These are phyloP conservation scores for Coemansia sp. DNA, from an alignment of 192 early-diverging fungal genomes.

Conservation along the genomic window DNA sequence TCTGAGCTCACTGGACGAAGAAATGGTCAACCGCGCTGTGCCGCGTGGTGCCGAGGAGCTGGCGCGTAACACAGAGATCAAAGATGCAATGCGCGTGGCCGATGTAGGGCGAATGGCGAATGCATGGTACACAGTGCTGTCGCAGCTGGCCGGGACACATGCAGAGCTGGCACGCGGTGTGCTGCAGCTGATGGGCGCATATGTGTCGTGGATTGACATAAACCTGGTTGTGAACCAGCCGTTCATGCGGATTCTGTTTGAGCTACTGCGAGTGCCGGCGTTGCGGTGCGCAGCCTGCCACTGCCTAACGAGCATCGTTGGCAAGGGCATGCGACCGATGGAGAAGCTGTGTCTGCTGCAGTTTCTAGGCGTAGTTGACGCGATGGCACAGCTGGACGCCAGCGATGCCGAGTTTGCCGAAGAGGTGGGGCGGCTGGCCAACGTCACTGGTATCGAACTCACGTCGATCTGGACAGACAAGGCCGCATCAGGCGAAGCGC, in stretches of 20 bases:
- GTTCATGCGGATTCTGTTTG: constrained; percentile 75
- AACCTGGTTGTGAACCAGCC: constrained; percentile 81
- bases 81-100: constrained; percentile 85
- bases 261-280: constrained; percentile 60
- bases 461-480: constrained; percentile 44
- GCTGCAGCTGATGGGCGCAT: constrained; percentile 76
- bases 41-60: constrained; percentile 65
- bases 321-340: constrained; percentile 87
- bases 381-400: constrained; percentile 41
- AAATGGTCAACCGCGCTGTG: constrained; percentile 75
- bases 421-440: constrained; percentile 42
- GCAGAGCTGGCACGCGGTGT: constrained; percentile 64
- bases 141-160: constrained; percentile 54
- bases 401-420: constrained; percentile 48
- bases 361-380: constrained; percentile 53
- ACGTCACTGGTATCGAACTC: constrained; percentile 45
- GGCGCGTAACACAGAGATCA: constrained; percentile 76
- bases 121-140: constrained; percentile 75
- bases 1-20: constrained; percentile 79
- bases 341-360: constrained; percentile 90
- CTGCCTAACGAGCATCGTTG: constrained; percentile 82
- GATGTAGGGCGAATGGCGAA: constrained; percentile 71
- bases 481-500: constrained; percentile 32
- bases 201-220: constrained; percentile 97
- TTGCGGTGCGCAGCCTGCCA: constrained; percentile 75